Base-by-base conservation (phyloP, 2,329 filamentous ascomycete species). In the Neonectria coccinea region DNA sequence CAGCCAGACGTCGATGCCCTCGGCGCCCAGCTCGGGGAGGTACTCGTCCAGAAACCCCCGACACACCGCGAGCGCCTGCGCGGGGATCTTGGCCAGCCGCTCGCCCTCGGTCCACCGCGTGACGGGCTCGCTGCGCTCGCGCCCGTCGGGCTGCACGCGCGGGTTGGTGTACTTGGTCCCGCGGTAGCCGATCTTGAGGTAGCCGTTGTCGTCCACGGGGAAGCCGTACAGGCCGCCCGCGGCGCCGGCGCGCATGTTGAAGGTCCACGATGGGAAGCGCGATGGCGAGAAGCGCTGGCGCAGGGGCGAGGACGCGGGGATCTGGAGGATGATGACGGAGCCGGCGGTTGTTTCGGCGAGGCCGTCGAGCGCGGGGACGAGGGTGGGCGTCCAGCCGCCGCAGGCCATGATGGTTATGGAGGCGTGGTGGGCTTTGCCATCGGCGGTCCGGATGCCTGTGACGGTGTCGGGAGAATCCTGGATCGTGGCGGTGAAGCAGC, bases 91-190 rank as follows among this genome's bases (percentile, higher is more conserved):
- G 0, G 54, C 56, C 12, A 74, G 33, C 55, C 58, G 48, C 12
- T 73, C 54, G 12, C 71, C 61, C 56, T 53, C 70, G 1, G 65
- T 75, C 75, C 78, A 83, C 12, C 76, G 67, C 0, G 81, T 83
- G 7, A 77, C 67, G 3, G 81, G 81, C 0, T 78, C 70, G 59
- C 80, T 83, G 8, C 80, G 73, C 39, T 76, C 75, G 1, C 62
- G 61, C 3, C 79, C 79, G 61, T 82, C 78, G 0, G 54, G 14
- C 29, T 79, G 78, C 0, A 45, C 14, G 27, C 74, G 58, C 0
- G 79, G 80, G 65, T 85, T 83, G 5, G 82, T 82, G 68, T 78
- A 84, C 70, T 86, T 86, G 0, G 78, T 83, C 3, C 81, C 82
- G 2, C 84, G 79, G 63, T 81, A 87, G 2, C 81, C 85, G 63